Base-by-base conservation (phyloP, 1,284 basidiomycete genomes). In the Pascua guehoae region DNA sequence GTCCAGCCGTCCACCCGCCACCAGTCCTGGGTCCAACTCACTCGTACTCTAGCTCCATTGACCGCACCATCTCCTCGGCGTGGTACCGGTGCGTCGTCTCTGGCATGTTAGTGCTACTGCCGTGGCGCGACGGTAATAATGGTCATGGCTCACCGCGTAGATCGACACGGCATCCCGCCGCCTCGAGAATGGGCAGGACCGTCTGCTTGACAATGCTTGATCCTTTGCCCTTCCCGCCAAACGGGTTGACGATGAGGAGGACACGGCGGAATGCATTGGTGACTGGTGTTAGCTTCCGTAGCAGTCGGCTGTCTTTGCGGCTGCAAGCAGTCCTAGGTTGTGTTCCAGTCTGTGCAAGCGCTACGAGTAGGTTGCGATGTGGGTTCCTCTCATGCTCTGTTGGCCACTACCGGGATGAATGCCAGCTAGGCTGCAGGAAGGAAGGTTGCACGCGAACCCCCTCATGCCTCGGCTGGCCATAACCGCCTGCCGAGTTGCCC, bases 161-260 rank as follows among this genome's bases (percentile, higher is more conserved):
- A 61, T 91, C 85, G 41, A 89, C 73, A 1, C 72, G 71, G 72
- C 88, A 91, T 2, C 84, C 84, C 0, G 93, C 90, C 9, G 88
- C 86, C 44, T 83, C 81, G 47, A 97, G 80, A 49, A 97, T 85
- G 1, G 94, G 95, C 62, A 87, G 81, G 1, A 94, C 85, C 12
- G 80, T 81, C 54, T 82, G 82, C n/a, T 79, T 74, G 60, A 86
- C 93, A 0, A 87, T 79, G 0, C 79, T 63, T 11, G 75, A 76
- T 0, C 83, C 88, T 71, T 88, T 89, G 47, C 89, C 89, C 83
- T 94, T 80, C 2, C 94, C 94, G 57, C 93, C 88, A 52, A 84
- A 79, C 2, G 94, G 94, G 72, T 98, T 98, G 61, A 97, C 81
- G n/a, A 97, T 75, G 1, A 97, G 80, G 58, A 85, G 82, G 18